Evolutionary conservation across 2,329 filamentous ascomycete genomes (phyloP).

Genomic region (Alternaria postmessia): DNA sequence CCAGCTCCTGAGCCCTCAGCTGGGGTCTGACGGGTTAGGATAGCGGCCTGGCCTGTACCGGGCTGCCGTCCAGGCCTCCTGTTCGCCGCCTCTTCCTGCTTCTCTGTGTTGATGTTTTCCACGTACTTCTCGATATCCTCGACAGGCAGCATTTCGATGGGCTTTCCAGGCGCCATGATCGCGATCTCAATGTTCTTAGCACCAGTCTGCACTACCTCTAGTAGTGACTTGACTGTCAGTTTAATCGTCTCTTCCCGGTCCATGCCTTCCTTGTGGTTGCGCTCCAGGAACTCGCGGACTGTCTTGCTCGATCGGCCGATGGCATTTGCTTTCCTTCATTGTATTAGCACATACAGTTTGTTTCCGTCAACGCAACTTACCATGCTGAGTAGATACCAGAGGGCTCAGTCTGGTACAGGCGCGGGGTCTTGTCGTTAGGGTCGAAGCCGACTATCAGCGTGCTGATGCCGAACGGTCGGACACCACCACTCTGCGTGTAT

Average conservation of each 20-base stretch:
- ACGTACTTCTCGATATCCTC: constrained; percentile 98
- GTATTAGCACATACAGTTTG: constrained; percentile 19
- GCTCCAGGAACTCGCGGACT: constrained; percentile 96
- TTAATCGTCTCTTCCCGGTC: constrained; percentile 95
- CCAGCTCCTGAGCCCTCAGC: constrained; percentile 49
- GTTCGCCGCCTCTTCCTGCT: constrained; percentile 97
- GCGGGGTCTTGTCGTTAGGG: constrained; percentile 84
- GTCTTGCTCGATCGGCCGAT: constrained; percentile 99
- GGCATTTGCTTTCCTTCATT: constrained; percentile 92
- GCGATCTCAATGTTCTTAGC: constrained; percentile 99
- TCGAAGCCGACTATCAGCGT: constrained; percentile 99
- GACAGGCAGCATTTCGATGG: constrained; percentile 89
- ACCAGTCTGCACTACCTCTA: constrained; percentile 98
- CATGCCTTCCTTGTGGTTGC: constrained; percentile 99
- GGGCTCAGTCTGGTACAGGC: constrained; percentile 98
- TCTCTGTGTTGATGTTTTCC: constrained; percentile 99
- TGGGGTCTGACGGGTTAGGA: constrained; percentile 70
- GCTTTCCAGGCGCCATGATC: constrained; percentile 92
- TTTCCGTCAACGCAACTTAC: constrained; percentile 62
- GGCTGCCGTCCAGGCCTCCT: constrained; percentile 75
- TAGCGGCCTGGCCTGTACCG: constrained; percentile 74
- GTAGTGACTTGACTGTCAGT: constrained; percentile 94
- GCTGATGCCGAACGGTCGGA: constrained; percentile 98
- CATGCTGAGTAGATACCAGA: constrained; percentile 99
- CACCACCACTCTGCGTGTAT: constrained; percentile 98